Evolutionary conservation across 2,329 filamentous ascomycete species (phyloP).

Genomic region (Talaromyces sp.): DNA sequence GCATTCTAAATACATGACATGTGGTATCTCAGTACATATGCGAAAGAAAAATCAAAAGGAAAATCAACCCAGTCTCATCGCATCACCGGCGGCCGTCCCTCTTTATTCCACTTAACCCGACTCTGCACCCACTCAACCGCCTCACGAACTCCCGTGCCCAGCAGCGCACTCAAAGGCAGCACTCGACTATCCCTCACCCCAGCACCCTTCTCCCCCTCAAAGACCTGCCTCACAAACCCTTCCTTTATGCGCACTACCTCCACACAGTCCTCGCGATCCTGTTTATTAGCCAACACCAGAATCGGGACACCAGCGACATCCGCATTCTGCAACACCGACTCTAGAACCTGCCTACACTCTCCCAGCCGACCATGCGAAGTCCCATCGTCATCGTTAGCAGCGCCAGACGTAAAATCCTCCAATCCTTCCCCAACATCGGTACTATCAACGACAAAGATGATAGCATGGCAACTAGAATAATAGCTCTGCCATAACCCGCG

Average conservation of each 20-base stretch:
- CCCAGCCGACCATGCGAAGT: conserved; percentile 57
- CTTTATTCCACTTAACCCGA: conserved; percentile 94
- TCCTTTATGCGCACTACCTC: conserved; percentile 98
- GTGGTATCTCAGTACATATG: background rate
- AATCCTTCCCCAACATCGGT: conserved; percentile 81
- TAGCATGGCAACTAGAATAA: conserved; percentile 88
- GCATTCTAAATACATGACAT: background rate
- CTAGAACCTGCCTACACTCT: conserved; percentile 83
- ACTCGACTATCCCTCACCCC: conserved; percentile 87
- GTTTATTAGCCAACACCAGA: conserved; percentile 91
- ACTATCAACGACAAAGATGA: conserved; percentile 96
- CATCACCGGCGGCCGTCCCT: conserved; percentile 87
- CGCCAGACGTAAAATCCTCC: conserved; percentile 41
- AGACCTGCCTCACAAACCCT: conserved; percentile 87
- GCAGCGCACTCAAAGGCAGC: conserved; percentile 85
- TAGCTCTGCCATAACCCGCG: conserved; percentile 94
- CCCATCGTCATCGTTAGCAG: conserved; percentile 11
- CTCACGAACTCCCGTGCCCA: conserved; percentile 73
- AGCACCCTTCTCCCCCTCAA: conserved; percentile 84
- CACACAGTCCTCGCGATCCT: conserved; percentile 94
- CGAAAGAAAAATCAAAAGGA: background rate
- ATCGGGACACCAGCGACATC: conserved; percentile 90
- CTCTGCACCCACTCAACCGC: conserved; percentile 96
- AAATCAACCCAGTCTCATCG: conserved; percentile 35
- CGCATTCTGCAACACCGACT: conserved; percentile 79